Conservation (phyloP, 208 protist species). For the Crithidia sp. region DNA sequence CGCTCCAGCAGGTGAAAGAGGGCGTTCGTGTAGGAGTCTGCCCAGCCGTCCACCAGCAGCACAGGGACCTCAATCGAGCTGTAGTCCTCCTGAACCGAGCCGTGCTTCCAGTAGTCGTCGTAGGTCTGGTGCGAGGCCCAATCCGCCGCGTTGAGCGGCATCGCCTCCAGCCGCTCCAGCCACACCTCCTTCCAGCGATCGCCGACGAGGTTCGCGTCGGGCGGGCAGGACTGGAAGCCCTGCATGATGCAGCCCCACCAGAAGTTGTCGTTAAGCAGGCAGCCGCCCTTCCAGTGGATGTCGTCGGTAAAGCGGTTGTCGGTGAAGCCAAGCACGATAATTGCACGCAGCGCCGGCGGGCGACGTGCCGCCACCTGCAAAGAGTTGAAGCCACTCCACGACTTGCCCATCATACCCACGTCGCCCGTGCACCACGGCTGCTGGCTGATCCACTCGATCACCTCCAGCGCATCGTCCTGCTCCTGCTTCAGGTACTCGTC, state of each 20-base stretch:
- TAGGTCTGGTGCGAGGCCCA: conserved; percentile 59
- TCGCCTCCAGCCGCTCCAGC: conserved; percentile 50
- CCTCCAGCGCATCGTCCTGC: conserved; percentile 63
- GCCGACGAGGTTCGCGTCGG: conserved; percentile 51
- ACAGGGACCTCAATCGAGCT: conserved; percentile 56
- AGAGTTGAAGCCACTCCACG: conserved; percentile 73
- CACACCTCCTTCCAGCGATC: conserved; percentile 55
- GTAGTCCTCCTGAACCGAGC: conserved; percentile 64
- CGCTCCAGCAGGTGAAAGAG: conserved; percentile 54
- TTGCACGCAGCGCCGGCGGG: conserved; percentile 54
- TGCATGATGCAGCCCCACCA: conserved; percentile 80
- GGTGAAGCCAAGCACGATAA: conserved; percentile 70
- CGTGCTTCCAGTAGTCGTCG: conserved; percentile 70
- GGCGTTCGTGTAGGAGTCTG: conserved; percentile 67
- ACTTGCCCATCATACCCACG: conserved; percentile 76
- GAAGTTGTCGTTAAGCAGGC: conserved; percentile 74
- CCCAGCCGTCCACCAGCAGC: conserved; percentile 62
- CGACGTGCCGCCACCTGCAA: conserved; percentile 67
- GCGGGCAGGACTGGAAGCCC: conserved; percentile 52
- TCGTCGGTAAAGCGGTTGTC: conserved; percentile 75
- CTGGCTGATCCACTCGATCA: conserved; percentile 70
- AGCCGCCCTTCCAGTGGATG: conserved; percentile 77
- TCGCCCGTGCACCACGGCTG: conserved; percentile 67
- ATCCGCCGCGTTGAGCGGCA: conserved; percentile 57
- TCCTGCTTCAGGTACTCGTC: conserved; percentile 71